Base-by-base conservation (phyloP, 768 basidiomycete genomes). In the Kwoniella europaea region DNA sequence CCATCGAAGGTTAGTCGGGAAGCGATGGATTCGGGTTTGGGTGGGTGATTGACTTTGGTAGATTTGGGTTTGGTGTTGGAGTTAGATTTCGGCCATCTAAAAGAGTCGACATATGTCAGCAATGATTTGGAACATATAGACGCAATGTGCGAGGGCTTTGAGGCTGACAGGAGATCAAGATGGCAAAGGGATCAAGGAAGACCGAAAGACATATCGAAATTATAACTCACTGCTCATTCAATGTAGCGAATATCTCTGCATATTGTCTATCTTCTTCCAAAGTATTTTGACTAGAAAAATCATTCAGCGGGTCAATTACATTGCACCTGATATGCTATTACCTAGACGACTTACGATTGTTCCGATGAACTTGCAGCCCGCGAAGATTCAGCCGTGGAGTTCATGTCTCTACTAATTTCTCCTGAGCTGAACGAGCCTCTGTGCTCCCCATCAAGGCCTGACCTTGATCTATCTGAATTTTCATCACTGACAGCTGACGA, bases 171-270 rank as follows among this genome's bases (percentile, higher is more conserved):
- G 6, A 35, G 27, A 35, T 35, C 35, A 35, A 35, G 35, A 35
- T 35, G 35, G 35, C 35, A 9, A 35, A 35, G 35, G 35, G 6
- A 35, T 6, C 35, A 55, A n/a, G 55, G 53, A 16, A 57, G 35
- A 42, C 13, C 52, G 4, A 57, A 7, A 18, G 52, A 24, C 15
- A 6, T 27, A 7, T 42, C 16, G 20, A 0, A 6, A 41, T 20
- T 7, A 13, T 50, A 27, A 59, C 68, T 59, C n/a, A 70, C 68
- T 59, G 55, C 20, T 63, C 62, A 15, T 58, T 56, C 20, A 70
- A 52, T 15, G 62, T 65, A 20, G 56, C 68, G 52, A 70, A 70
- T 16, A 70, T 44, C 44, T 70, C 44, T 10, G 68, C 68, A 60
- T 27, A 70, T 22, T 70, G 60, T 24, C 41, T 53, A 44, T 70